Evolutionary conservation across 805 yeast genomes (phyloP), one percentile per base, ranked within the genome.

Genomic region (Candida succiphila): DNA sequence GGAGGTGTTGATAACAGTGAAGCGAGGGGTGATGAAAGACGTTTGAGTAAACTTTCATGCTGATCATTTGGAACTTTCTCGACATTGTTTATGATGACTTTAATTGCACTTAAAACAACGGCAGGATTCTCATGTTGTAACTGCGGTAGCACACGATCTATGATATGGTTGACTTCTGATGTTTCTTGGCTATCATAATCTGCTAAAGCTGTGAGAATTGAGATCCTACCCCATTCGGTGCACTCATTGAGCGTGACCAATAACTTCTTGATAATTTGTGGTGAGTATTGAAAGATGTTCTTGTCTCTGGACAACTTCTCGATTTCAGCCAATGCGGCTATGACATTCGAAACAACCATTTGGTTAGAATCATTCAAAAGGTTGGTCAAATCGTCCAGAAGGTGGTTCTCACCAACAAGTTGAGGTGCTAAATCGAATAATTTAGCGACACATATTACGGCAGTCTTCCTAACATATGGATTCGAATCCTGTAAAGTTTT

Each of bases 221-320:
- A 75, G 43, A 92, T 82, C 49, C 98, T 72, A 9, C 98, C 98
- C 99, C 99, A 92, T 61, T 92, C 99, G 0, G 97, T 88, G 60
- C 97, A 89, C 60, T 92, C 99, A 56, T 89, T 89, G 43, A 92
- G 65, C 12, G 96, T 94, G 44, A 77, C 65, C 39, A 92, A 63
- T 39, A 92, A 69, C 53, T 78, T 82, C 36, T 70, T 65, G 33
- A 77, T 64, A 48, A 54, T 61, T 34, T 51, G 65, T 29, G 51
- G 47, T 40, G 64, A 60, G 13, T 72, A 53, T 5, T 48, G 51
- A 31, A 66, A 48, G 8, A 70, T 50, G 18, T 52, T 42, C 32
- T 60, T 49, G 16, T 48, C 41, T 18, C 46, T 44, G 5, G 54
- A 48, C 1, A 49, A 37, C 15, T 52, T 49, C 15, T 60, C 51